phyloP scores from a whole-genome alignment of 148 eudicot species.

The Limonium bicolor region DNA sequence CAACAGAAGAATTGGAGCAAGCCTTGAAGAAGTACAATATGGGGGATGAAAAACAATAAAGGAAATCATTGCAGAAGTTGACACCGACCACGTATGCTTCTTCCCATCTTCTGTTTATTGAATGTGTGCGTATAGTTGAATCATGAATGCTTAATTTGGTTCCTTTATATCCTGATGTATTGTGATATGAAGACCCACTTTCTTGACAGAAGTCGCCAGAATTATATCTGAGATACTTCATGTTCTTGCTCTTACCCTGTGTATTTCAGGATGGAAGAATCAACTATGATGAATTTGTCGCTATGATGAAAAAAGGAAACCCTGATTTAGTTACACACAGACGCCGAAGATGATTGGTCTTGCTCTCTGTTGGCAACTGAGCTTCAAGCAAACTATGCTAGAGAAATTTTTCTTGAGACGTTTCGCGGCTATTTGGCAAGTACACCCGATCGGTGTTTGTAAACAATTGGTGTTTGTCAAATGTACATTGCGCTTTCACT shows the following conservation, averaged over 20 bases:
- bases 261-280: conserved; percentile 56
- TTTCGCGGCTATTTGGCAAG: too few relatives aligned
- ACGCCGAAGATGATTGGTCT: conserved; percentile 35
- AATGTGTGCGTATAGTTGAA: not conserved
- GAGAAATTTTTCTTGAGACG: too few relatives aligned
- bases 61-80: conserved; percentile 83
- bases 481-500: too few relatives aligned
- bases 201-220: not conserved
- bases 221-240: not conserved
- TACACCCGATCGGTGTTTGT: too few relatives aligned
- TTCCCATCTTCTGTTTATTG: not conserved
- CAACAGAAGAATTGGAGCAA: conserved; percentile 88
- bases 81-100: conserved; percentile 58
- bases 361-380: not conserved
- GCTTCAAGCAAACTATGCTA: too few relatives aligned
- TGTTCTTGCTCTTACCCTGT: not conserved
- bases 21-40: conserved; percentile 75
- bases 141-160: not conserved
- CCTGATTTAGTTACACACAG: conserved; percentile 43
- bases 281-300: conserved; percentile 69
- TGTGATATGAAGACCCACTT: too few relatives aligned
- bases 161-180: too few relatives aligned
- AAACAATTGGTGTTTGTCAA: too few relatives aligned
- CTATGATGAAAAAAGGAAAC: conserved; percentile 69
- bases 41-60: conserved; percentile 68